Base-by-base conservation (phyloP, 768 basidiomycete genomes). In the Russula dissimulans region DNA sequence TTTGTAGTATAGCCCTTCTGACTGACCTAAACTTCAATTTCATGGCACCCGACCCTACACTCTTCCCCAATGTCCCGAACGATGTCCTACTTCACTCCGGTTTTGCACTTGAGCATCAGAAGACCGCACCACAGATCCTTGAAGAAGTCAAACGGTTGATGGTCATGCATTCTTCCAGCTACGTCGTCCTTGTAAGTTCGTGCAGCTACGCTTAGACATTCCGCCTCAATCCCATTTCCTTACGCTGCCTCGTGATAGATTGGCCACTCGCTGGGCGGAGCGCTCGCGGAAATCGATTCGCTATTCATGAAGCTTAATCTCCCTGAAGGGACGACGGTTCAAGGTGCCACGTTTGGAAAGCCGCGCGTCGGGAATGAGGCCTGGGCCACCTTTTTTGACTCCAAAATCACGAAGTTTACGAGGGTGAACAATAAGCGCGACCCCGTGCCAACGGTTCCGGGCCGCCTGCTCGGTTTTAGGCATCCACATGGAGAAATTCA, bases 1-100 rank as follows among this genome's bases (percentile, higher is more conserved):
- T 15, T 36, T n/a, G 3, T 46, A 65, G 64, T 10, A 14, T 52
- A 49, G 55, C 60, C 12, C 60, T 47, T 22, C 49, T 64, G n/a
- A 64, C 60, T 11, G 63, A 64, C 42, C 8, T 61, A 8, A 14
- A 54, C 5, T 1, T 62, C 34, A n/a, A n/a, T 10, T 31, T 29
- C 36, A 38, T 47, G 29, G 41, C 9, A n/a, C 64, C 61, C 14
- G 44, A 65, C 42, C 41, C 64, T 2, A 18, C 38, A 9, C 52
- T 65, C 42, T 65, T 60, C 46, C 64, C 62, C 17, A 43, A 38
- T 8, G 5, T 26, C 22, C 45, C 45, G 26, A 46, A 22, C 9
- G 10, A 11, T 10, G 22, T 46, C 26, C 22, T 12, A 14, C 18
- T 46, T 17, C 45, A 26, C 22, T 46, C 22, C 43, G 45, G 45